Evolutionary conservation across 257 asterid genomes (phyloP).

Genomic region (Sherardia arvensis): DNA sequence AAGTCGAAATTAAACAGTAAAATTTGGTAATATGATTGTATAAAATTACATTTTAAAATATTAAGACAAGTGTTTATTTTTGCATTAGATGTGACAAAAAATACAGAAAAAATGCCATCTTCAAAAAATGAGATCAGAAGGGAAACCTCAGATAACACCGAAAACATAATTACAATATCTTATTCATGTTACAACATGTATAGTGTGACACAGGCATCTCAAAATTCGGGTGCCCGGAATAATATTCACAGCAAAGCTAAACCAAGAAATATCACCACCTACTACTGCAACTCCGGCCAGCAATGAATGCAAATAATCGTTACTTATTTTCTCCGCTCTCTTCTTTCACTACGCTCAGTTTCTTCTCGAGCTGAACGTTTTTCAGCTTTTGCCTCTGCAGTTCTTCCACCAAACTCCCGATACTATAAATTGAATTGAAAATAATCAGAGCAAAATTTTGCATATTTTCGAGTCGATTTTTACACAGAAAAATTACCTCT

Average conservation of each 20-base stretch:
- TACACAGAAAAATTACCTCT: slow-evolving; percentile 42
- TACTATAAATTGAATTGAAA: slow-evolving; percentile 34
- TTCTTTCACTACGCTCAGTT: slow-evolving; percentile 36
- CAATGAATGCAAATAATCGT: not conserved
- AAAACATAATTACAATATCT: slow-evolving; percentile 11
- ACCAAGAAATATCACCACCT: slow-evolving; percentile 9
- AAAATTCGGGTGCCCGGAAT: slow-evolving; percentile 18
- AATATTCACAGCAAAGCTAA: slow-evolving; percentile 18
- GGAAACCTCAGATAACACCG: not conserved
- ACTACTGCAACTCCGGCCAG: slow-evolving; percentile 5
- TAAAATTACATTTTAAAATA: too few species aligned
- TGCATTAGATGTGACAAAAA: not conserved
- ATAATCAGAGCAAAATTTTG: slow-evolving; percentile 16
- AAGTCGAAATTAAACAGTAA: too few species aligned
- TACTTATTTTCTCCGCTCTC: slow-evolving; percentile 15
- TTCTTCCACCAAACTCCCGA: slow-evolving; percentile 79
- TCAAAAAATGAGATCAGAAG: not conserved
- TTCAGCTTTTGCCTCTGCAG: slow-evolving; percentile 61
- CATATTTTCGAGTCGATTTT: too few species aligned
- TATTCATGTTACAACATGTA: slow-evolving; percentile 17
- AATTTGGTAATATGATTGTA: too few species aligned
- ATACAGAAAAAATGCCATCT: not conserved
- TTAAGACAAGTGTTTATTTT: too few species aligned
- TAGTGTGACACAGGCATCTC: slow-evolving; percentile 16
- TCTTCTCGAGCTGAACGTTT: slow-evolving; percentile 76